Base-by-base conservation (phyloP, 2,329 filamentous ascomycete genomes). In the Helotiales sp. region DNA sequence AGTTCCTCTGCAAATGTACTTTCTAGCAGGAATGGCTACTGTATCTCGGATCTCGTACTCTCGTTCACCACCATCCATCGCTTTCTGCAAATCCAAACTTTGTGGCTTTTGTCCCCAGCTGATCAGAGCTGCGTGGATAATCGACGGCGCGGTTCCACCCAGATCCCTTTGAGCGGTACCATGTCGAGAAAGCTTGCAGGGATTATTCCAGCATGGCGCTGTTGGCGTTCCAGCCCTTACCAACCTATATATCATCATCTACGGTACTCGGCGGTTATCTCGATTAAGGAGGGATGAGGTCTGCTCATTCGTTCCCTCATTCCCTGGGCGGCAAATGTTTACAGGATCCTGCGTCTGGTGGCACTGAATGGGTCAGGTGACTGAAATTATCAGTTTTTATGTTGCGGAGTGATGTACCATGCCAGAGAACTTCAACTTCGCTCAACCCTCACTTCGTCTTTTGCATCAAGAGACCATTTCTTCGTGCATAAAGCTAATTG, bases 211-310 rank as follows among this genome's bases (percentile, higher is more conserved):
- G 13, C 13, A 2, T 20, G 52, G 52, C 54, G 32, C 13, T 57
- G 32, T 37, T 26, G 20, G 54, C 49, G 54, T 17, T 40, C 20
- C 13, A 20, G 32, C 20, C 22, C 32, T 37, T 20, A 34, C 54
- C 32, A 37, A 24, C 17, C 32, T 24, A 15, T 24, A 6, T 57
- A 57, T 32, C 37, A 20, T 4, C 37, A 26, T n/a, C 22, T 6
- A 60, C 34, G 7, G n/a, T n/a, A n/a, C n/a, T n/a, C 37, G 37
- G 57, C 37, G 57, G 34, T 20, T 60, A 60, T 45, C 26, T 45
- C 57, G 57, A 60, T 22, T 60, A 60, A 28, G 37, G 45, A 60
- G 34, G 57, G 57, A 37, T 60, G 37, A 45, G 30, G 7, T 47
- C 7, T 20, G 45, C 30, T 28, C 15, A 60, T 60, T 45, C 6